Evolutionary conservation across 345 rosid species (phyloP).

Genomic region (Euphorbia tirucalli): DNA sequence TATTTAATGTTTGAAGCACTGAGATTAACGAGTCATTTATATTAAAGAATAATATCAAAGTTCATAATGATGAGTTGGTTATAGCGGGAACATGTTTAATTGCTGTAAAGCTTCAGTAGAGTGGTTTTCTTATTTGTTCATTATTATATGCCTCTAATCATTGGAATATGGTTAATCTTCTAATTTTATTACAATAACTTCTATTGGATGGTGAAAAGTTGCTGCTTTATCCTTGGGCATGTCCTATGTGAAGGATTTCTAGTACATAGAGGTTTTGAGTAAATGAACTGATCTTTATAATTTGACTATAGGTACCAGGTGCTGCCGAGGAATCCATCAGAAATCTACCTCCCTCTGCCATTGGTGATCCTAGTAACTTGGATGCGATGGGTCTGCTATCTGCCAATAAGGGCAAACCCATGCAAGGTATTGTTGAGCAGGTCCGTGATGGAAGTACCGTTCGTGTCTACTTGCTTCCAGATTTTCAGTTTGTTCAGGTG

Average conservation of each 20-base stretch:
- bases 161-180: background rate
- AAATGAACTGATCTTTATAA: constrained; percentile 2
- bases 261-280: background rate
- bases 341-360: constrained; percentile 86
- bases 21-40: background rate
- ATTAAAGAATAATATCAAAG: background rate
- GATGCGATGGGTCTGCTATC: constrained; percentile 81
- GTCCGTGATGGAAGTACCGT: constrained; percentile 93
- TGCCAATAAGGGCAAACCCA: constrained; percentile 77
- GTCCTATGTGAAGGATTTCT: background rate
- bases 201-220: background rate
- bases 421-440: constrained; percentile 93
- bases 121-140: no score
- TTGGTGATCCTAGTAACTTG: constrained; percentile 78
- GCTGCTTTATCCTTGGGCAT: background rate
- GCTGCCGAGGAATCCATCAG: constrained; percentile 81
- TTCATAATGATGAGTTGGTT: background rate
- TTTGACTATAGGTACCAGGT: constrained; percentile 59
- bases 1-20: background rate
- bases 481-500: constrained; percentile 92
- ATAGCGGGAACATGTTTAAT: background rate
- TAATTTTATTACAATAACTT: background rate
- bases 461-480: constrained; percentile 92
- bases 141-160: background rate
- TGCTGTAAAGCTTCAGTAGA: background rate